Evolutionary conservation across 78 protist genomes (phyloP).

Genomic region (Dictyostelium citrinum): DNA sequence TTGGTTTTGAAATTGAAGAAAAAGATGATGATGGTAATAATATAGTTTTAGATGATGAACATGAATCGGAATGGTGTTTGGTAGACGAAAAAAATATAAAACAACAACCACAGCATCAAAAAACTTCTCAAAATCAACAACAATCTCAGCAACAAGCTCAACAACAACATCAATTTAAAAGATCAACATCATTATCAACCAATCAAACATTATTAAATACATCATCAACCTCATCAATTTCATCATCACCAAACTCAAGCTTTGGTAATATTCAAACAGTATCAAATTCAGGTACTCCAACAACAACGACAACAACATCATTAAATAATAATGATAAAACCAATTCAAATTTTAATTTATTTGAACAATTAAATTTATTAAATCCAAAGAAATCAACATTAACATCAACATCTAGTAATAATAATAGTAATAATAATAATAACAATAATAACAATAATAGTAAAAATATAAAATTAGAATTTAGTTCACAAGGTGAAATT

Average conservation of each 20-base stretch:
- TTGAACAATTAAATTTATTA: neutral
- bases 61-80: slow-evolving; percentile 46
- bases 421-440: neutral
- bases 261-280: neutral
- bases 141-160: neutral
- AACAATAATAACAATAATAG: neutral
- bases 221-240: neutral
- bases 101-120: neutral
- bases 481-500: slow-evolving; percentile 46
- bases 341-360: neutral
- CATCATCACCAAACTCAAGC: neutral
- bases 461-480: neutral
- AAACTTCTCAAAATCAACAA: neutral
- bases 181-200: neutral
- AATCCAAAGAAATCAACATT: neutral
- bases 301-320: neutral
- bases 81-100: neutral
- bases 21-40: neutral
- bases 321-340: neutral
- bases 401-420: neutral
- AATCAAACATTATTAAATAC: neutral
- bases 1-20: slow-evolving; percentile 55
- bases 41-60: slow-evolving; percentile 22
- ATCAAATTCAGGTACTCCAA: neutral
- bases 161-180: neutral